Evolutionary conservation across 1,284 basidiomycete species (phyloP), one percentile per base, ranked within the genome.

Genomic region (Abortiporus biennis): DNA sequence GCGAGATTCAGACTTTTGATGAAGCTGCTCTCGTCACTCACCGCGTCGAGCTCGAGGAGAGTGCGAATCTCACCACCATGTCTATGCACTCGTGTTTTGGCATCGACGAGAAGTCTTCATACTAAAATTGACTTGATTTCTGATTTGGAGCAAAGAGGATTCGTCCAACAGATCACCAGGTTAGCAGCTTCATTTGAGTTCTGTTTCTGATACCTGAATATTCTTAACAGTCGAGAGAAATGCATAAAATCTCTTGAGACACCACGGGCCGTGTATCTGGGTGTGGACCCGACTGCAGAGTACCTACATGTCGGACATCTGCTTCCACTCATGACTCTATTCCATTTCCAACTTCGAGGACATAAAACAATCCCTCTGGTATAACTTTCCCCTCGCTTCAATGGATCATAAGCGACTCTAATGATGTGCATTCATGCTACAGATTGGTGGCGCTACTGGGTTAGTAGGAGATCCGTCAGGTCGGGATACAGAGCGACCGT

Each of bases 381-480:
- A 39, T 37, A 53, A n/a, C n/a, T n/a, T n/a, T 45, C 1, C 6
- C 30, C 13, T 32, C 22, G 20, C 8, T 39, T 25, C 19, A 17
- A 12, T 22, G 19, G 27, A 20, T 35, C 3, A 16, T 30, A 37
- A 16, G 47, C 23, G 40, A 35, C 11, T 20, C 16, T 38, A n/a
- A 22, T 29, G 27, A 9, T 29, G 27, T 29, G 8, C n/a, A 29
- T 29, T 29, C n/a, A 29, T n/a, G 27, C 8, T 29, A 38, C 55
- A 97, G 93, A 87, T 97, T 59, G 95, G 95, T 25, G 94, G 94
- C 0, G 95, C 92, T 1, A 98, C 96, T 0, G 96, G 93, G 2
- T 78, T 86, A n/a, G 87, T 99, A 24, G 96, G 96, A 5, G 96
- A 99, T 59, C 96, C 96, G 2, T 93, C 92, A 1, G 96, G 96